These are phyloP conservation scores for Penicillium hordei DNA, from an alignment of 2,329 filamentous ascomycete genomes.

Conservation along the genomic window DNA sequence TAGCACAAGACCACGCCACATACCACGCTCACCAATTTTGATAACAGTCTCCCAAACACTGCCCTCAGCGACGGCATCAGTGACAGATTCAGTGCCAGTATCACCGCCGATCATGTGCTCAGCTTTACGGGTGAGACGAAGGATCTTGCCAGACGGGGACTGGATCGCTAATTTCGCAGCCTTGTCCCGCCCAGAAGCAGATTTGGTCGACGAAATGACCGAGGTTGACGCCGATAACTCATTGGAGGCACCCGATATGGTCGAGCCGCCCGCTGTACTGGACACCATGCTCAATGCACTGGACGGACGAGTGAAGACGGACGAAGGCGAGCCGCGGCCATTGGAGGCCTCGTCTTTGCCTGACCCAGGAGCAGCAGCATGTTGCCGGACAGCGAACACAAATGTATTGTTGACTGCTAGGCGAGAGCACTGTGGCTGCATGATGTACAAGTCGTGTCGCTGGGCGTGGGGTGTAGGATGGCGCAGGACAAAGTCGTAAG, in stretches of 20 bases:
- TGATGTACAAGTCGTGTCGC: slow-evolving; percentile 93
- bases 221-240: slow-evolving; percentile 45
- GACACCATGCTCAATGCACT: slow-evolving; percentile 63
- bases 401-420: slow-evolving; percentile 96
- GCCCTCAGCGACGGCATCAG: slow-evolving; percentile 49
- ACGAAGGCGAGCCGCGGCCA: slow-evolving; percentile 51
- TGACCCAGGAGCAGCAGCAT: slow-evolving; percentile 65
- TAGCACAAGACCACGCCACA: slow-evolving; percentile 63
- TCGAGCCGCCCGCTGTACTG: slow-evolving; percentile 53
- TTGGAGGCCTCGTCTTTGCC: slow-evolving; percentile 35
- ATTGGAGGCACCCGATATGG: slow-evolving; percentile 47
- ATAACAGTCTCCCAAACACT: slow-evolving; percentile 66
- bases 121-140: slow-evolving; percentile 59
- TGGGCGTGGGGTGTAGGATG: slow-evolving; percentile 98
- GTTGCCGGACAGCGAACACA: slow-evolving; percentile 92
- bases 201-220: slow-evolving; percentile 55
- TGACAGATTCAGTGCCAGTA: slow-evolving; percentile 33
- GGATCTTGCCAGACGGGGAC: slow-evolving; percentile 89
- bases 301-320: slow-evolving; percentile 53
- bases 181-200: slow-evolving; percentile 56
- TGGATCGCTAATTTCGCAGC: slow-evolving; percentile 96
- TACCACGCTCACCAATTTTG: slow-evolving; percentile 64
- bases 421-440: slow-evolving; percentile 87
- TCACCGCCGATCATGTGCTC: slow-evolving; percentile 45
- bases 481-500: slow-evolving; percentile 87